Evolutionary conservation across 495 filamentous ascomycete species (phyloP).

Genomic region (Penicillium coffeae): DNA sequence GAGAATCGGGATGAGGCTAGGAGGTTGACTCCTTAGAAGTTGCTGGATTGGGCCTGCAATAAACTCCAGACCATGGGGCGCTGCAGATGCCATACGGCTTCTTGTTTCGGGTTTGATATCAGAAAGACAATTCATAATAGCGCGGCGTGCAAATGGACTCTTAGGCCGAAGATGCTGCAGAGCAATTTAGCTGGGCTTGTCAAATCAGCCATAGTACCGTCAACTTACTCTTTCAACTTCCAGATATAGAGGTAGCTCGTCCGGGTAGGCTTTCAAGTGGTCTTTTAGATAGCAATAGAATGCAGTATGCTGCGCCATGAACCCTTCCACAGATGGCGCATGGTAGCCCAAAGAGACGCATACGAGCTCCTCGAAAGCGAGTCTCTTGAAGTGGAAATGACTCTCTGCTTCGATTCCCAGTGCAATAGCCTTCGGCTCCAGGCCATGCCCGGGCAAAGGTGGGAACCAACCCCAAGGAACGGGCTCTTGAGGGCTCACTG

Average conservation of each 20-base stretch:
- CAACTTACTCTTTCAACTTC: constrained; percentile 36
- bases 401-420: constrained; percentile 39
- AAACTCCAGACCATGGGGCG: constrained; percentile 32
- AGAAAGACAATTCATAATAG: constrained; percentile 25
- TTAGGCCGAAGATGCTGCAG: constrained; percentile 29
- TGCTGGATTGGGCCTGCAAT: constrained; percentile 37
- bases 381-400: constrained; percentile 38
- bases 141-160: constrained; percentile 42
- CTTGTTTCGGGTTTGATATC: constrained; percentile 17
- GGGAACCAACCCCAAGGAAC: constrained; percentile 41
- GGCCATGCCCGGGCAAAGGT: constrained; percentile 13
- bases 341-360: constrained; percentile 37
- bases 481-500: constrained; percentile 14
- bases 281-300: constrained; percentile 35
- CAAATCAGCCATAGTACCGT: background rate
- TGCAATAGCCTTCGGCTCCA: constrained; percentile 26
- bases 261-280: constrained; percentile 32
- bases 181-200: background rate
- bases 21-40: constrained; percentile 30
- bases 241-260: constrained; percentile 29
- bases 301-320: constrained; percentile 38
- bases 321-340: constrained; percentile 35
- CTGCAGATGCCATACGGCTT: constrained; percentile 7
- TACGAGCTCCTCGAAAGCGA: constrained; percentile 41
- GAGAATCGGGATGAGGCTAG: constrained; percentile 28